A percentile compares a stretch with the other conserved stretches of the same genome.
Conservation (phyloP, 2,329 filamentous ascomycete genomes). For the Monascus ruber region DNA sequence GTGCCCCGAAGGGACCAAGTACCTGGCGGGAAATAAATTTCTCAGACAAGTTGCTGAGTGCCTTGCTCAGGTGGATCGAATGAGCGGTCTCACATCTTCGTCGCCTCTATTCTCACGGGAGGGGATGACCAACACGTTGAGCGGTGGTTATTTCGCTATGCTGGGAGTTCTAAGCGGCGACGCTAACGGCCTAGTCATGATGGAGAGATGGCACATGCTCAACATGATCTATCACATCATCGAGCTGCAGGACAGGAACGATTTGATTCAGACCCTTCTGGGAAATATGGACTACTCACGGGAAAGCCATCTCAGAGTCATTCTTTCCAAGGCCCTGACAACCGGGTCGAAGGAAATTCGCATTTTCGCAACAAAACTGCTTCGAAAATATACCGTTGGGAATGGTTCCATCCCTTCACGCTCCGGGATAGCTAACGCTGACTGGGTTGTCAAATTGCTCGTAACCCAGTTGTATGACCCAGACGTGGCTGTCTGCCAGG, state of each 20-base stretch:
- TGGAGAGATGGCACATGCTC: conserved; percentile 95
- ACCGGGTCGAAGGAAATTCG: conserved; percentile 82
- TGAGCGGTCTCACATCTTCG: conserved; percentile 55
- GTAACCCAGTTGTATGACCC: conserved; percentile 98
- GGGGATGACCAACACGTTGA: conserved; percentile 74
- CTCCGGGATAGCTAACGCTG: conserved; percentile 53
- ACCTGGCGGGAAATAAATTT: conserved; percentile 83
- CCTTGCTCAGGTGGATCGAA: conserved; percentile 84
- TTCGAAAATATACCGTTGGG: conserved; percentile 72
- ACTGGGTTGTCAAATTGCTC: conserved; percentile 93
- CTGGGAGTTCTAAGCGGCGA: conserved; percentile 79
- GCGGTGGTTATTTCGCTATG: conserved; percentile 88
- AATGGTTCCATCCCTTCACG: conserved; percentile 31
- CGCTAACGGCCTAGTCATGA: conserved; percentile 68
- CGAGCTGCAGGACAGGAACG: conserved; percentile 78
- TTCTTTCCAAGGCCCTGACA: conserved; percentile 87
- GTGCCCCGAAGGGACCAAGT: conserved; percentile 71
- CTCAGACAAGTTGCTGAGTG: conserved; percentile 91
- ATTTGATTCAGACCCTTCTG: conserved; percentile 78
- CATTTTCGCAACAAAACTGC: conserved; percentile 74
- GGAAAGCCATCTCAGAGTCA: conserved; percentile 77
- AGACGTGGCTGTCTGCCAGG: conserved; percentile 90
- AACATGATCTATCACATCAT: conserved; percentile 99
- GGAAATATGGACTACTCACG: conserved; percentile 87
- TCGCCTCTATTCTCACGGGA: conserved; percentile 82